Evolutionary conservation across 1,284 basidiomycete species (phyloP).

Genomic region (Ustilago bromivora): DNA sequence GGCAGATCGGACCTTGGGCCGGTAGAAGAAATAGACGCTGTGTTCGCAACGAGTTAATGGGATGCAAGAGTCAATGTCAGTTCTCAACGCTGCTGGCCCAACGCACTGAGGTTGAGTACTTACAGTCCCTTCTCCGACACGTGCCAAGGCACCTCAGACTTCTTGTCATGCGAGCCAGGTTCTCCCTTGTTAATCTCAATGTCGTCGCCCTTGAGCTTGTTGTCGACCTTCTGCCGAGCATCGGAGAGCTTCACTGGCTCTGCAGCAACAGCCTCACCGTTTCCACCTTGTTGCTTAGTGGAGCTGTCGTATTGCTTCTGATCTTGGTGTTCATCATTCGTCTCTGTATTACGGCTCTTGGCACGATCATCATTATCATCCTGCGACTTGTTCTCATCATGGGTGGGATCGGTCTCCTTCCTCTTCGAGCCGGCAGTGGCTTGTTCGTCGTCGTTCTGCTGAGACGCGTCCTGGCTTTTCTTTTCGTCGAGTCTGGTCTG

Average conservation of each 20-base stretch:
- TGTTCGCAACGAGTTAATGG: too few species aligned
- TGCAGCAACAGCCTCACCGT: not conserved
- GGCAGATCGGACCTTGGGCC: constrained; percentile 51
- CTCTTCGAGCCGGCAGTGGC: constrained; percentile 18
- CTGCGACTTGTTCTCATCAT: not conserved
- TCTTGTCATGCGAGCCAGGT: not conserved
- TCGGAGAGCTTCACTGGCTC: constrained; percentile 17
- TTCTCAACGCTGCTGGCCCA: not conserved
- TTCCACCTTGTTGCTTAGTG: not conserved
- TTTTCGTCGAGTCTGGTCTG: constrained; percentile 24
- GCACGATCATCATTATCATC: not conserved
- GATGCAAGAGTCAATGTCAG: too few species aligned
- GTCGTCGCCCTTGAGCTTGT: constrained; percentile 35
- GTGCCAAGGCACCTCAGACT: constrained; percentile 38
- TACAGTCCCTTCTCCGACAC: constrained; percentile 39
- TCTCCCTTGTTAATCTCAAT: constrained; percentile 21
- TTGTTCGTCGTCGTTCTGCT: not conserved
- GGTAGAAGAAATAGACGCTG: constrained; percentile 58
- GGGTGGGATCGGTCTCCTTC: constrained; percentile 18
- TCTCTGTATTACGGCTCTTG: constrained; percentile 28
- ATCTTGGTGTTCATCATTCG: not conserved
- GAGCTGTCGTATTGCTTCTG: not conserved
- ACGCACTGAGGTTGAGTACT: not conserved
- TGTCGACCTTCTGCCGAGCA: constrained; percentile 23
- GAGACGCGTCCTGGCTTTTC: constrained; percentile 4